phyloP scores from a whole-genome alignment of 2,329 filamentous ascomycete genomes.

The Coniochaeta sp. region DNA sequence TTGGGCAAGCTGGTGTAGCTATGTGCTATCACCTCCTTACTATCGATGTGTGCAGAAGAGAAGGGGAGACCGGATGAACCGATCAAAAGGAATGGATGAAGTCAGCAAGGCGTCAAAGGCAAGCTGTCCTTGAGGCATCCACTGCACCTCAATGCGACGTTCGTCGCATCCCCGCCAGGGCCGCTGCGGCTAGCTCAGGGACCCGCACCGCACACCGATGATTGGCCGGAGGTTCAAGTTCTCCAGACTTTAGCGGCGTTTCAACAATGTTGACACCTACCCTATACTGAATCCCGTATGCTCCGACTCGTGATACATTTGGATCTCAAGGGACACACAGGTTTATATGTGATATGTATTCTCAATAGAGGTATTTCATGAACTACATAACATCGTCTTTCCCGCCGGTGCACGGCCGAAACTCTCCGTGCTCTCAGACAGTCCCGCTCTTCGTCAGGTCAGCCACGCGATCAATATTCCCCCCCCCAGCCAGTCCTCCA shows the following conservation, averaged over 20 bases:
- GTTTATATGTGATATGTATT: too few relatives aligned
- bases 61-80: not conserved
- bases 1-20: conserved; percentile 11
- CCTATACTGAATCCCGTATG: too few relatives aligned
- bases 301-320: too few relatives aligned
- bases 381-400: too few relatives aligned
- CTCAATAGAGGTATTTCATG: too few relatives aligned
- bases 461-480: too few relatives aligned
- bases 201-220: not conserved
- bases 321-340: too few relatives aligned
- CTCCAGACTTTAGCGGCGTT: not conserved
- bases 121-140: conserved; percentile 1
- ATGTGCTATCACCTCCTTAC: not conserved
- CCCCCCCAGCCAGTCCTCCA: too few relatives aligned
- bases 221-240: not conserved
- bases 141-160: not conserved
- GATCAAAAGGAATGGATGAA: not conserved
- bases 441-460: too few relatives aligned
- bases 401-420: too few relatives aligned
- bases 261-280: too few relatives aligned
- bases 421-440: too few relatives aligned
- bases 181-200: not conserved
- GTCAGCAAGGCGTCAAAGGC: not conserved
- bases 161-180: not conserved
- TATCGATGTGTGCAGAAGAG: not conserved